A percentile compares a stretch with the other conserved stretches of the same genome.
Conservation (phyloP, 2,329 filamentous ascomycete species). For the Penicillium sp. region DNA sequence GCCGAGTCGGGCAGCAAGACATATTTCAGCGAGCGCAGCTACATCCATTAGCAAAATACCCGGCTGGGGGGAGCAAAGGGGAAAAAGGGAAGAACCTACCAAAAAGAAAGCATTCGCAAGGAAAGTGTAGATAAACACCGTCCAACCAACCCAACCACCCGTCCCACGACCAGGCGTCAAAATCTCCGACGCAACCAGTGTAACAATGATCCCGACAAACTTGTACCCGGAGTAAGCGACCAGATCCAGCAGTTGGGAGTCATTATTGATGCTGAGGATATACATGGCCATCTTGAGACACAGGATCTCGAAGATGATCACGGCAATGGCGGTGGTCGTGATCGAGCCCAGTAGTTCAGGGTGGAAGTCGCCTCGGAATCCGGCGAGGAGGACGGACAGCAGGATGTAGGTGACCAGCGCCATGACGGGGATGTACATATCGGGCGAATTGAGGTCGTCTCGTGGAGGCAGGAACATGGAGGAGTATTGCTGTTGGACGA, state of each 20-base stretch:
- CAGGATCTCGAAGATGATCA: slow-evolving; percentile 87
- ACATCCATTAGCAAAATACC: neutral
- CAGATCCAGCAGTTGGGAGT: slow-evolving; percentile 89
- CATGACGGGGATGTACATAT: slow-evolving; percentile 99
- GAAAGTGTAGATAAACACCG: slow-evolving; percentile 88
- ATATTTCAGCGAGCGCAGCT: slow-evolving; percentile 95
- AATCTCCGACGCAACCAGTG: slow-evolving; percentile 77
- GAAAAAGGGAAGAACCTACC: slow-evolving; percentile 58
- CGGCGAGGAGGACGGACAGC: slow-evolving; percentile 85
- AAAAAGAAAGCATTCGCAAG: slow-evolving; percentile 93
- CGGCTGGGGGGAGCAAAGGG: neutral
- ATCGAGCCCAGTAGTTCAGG: slow-evolving; percentile 91
- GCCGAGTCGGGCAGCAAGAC: slow-evolving; percentile 87
- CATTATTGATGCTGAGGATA: slow-evolving; percentile 88
- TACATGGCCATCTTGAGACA: slow-evolving; percentile 91
- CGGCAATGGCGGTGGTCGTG: slow-evolving; percentile 78
- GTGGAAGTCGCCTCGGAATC: slow-evolving; percentile 87
- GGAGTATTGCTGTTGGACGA: slow-evolving; percentile 59
- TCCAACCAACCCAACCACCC: slow-evolving; percentile 86
- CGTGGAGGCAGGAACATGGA: slow-evolving; percentile 80
- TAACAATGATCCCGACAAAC: slow-evolving; percentile 94
- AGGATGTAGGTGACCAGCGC: slow-evolving; percentile 97
- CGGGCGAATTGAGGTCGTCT: slow-evolving; percentile 95
- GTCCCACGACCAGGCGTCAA: slow-evolving; percentile 79
- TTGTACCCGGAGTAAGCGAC: slow-evolving; percentile 98